Percentiles rank a stretch among this genome's conserved stretches.
Conservation (phyloP, 176 grass and related monocot genomes). For the Thalia dealbata region DNA sequence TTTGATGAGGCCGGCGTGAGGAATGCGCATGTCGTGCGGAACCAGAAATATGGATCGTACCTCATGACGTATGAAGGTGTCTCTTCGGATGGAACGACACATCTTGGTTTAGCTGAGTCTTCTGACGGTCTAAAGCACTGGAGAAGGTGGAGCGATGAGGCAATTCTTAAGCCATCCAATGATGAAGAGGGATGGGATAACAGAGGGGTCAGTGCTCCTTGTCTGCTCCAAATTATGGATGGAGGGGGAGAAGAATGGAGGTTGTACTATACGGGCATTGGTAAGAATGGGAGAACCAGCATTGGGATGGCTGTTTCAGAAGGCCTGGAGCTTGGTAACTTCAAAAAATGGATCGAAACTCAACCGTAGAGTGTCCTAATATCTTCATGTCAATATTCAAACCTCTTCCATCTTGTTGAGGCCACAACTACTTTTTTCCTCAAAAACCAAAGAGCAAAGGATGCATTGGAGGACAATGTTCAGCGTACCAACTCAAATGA, state of each 20-base stretch:
- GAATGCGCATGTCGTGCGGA: conserved; percentile 53
- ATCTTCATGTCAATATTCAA: not conserved
- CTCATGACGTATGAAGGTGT: conserved; percentile 77
- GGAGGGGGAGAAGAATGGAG: conserved; percentile 62
- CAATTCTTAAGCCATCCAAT: conserved; percentile 33
- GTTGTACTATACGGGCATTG: conserved; percentile 56
- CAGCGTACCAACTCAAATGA: not conserved
- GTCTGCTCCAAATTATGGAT: conserved; percentile 47
- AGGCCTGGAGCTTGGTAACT: conserved; percentile 38
- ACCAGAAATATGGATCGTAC: conserved; percentile 38
- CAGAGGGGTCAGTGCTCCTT: conserved; percentile 45
- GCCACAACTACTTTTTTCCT: not conserved
- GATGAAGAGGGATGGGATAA: conserved; percentile 57
- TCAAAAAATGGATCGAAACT: conserved; percentile 49
- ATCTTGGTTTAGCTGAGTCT: conserved; percentile 58
- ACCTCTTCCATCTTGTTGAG: not conserved
- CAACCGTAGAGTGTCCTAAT: conserved; percentile 39
- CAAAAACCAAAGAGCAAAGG: not conserved
- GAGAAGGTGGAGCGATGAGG: conserved; percentile 44
- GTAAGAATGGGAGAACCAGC: conserved; percentile 33
- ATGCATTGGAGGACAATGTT: not conserved
- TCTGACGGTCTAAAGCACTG: conserved; percentile 56
- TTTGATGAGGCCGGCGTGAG: conserved; percentile 62
- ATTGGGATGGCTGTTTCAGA: conserved; percentile 72
- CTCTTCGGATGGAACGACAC: conserved; percentile 25